Percentiles rank a stretch among this genome's conserved stretches.
Conservation (phyloP, 2,329 filamentous ascomycete species). For the Neofusicoccum umdonicola region DNA sequence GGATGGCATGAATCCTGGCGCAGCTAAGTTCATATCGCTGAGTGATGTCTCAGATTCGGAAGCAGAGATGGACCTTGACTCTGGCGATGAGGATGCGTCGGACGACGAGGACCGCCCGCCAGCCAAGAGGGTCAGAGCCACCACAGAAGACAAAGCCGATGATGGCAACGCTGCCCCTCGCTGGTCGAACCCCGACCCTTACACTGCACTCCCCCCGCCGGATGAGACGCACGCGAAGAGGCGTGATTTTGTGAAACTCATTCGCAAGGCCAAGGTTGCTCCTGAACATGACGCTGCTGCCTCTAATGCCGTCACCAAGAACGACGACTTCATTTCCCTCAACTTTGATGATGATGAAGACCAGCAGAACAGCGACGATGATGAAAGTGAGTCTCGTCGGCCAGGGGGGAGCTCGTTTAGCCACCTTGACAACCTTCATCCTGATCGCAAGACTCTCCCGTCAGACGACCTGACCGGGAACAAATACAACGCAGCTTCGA, state of each 20-base stretch:
- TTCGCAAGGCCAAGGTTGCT: slow-evolving; percentile 80
- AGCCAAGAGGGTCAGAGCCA: slow-evolving; percentile 28
- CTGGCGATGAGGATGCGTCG: slow-evolving; percentile 22
- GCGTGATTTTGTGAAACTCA: slow-evolving; percentile 84
- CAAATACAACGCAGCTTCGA: not conserved
- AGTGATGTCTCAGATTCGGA: slow-evolving; percentile 42
- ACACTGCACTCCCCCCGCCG: slow-evolving; percentile 79
- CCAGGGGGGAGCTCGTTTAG: slow-evolving; percentile 27
- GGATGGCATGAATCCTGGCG: slow-evolving; percentile 42
- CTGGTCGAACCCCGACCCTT: slow-evolving; percentile 96
- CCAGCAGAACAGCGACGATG: not conserved
- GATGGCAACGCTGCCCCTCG: slow-evolving; percentile 56
- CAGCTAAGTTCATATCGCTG: slow-evolving; percentile 40
- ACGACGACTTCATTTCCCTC: slow-evolving; percentile 88
- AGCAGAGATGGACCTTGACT: slow-evolving; percentile 32
- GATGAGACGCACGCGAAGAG: slow-evolving; percentile 73
- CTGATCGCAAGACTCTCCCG: slow-evolving; percentile 14
- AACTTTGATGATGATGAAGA: slow-evolving; percentile 62
- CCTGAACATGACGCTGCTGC: slow-evolving; percentile 55
- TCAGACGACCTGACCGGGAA: not conserved
- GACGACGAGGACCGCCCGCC: slow-evolving; percentile 19
- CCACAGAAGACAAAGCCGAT: slow-evolving; percentile 21
- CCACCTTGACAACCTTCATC: slow-evolving; percentile 31
- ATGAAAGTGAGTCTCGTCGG: not conserved
- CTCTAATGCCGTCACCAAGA: slow-evolving; percentile 46